Evolutionary conservation across 768 basidiomycete species (phyloP), one percentile per base, ranked within the genome.

Genomic region (Suillus subaureus): DNA sequence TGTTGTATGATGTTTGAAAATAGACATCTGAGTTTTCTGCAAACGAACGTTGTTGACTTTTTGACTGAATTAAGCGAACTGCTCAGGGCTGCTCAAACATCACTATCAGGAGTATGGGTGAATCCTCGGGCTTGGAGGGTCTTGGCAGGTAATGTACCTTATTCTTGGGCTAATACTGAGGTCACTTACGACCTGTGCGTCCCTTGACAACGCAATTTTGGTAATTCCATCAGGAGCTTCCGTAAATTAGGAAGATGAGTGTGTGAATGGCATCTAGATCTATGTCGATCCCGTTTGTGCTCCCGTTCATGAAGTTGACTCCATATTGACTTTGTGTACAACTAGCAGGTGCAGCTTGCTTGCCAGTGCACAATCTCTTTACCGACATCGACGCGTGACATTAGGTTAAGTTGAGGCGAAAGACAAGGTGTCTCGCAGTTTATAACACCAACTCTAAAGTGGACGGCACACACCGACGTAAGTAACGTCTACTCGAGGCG

Each of bases 231-330:
- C 58, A 60, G 58, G 58, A 60, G 39, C 3, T 58, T 21, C 12
- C 39, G 39, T 58, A 58, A 39, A 37, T 0, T n/a, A n/a, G 61
- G 55, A 64, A 28, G 23, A 64, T 64, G 54, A 57, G 8, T 43
- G 63, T 61, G 65, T 40, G 66, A 64, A 51, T 31, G 49, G 45
- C 35, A 66, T 66, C 66, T 64, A 52, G 66, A 66, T 66, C 39
- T 9, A 39, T 39, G 58, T 28, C 58, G 58, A 42, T 60, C 40
- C 6, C 9, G 56, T 58, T 56, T 39, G 55, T 58, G 15, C 37
- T 60, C 26, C 39, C 16, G 57, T 26, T 54, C 18, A 54, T 52
- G 28, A 52, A 54, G 31, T 55, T 55, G 54, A n/a, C 31, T 28
- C 18, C 35, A 39, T n/a, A 13, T 57, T 58, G 23, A 56, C 55